Conservation (phyloP, 441 rosid genomes). For the Flueggea neowawraea region DNA sequence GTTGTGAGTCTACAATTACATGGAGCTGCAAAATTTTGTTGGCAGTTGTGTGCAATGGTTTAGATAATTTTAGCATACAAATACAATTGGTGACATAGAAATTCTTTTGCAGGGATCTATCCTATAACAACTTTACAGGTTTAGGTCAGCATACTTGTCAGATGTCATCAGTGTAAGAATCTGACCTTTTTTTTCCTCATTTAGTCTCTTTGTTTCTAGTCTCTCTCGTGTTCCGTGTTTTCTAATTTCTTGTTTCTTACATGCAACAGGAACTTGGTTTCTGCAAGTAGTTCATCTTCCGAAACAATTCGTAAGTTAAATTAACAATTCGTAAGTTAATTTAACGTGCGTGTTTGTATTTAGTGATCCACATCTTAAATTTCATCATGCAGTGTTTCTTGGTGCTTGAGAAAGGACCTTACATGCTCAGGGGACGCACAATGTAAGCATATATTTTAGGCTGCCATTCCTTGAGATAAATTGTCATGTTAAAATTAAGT, state of each 20-base stretch:
- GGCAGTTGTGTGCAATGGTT: no score
- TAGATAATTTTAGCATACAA: neutral
- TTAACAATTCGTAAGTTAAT: no score
- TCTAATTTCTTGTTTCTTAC: neutral
- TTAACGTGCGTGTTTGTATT: no score
- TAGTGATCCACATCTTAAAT: neutral
- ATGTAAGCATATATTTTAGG: slow-evolving; percentile 31
- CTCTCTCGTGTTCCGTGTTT: neutral
- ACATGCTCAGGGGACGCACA: slow-evolving; percentile 42
- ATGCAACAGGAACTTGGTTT: slow-evolving; percentile 59
- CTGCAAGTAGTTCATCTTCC: slow-evolving; percentile 44
- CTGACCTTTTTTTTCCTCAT: neutral
- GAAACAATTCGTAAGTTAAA: slow-evolving; percentile 53
- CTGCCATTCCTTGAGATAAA: neutral
- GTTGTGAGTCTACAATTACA: slow-evolving; percentile 30
- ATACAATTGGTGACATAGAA: slow-evolving; percentile 3
- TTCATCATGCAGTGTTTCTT: slow-evolving; percentile 39
- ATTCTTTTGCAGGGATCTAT: slow-evolving; percentile 61
- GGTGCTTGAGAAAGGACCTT: slow-evolving; percentile 67
- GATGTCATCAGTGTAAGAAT: slow-evolving; percentile 43
- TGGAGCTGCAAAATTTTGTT: no score
- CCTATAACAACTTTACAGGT: slow-evolving; percentile 77
- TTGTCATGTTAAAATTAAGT: neutral
- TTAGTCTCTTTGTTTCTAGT: neutral
- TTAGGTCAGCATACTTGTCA: slow-evolving; percentile 38